Base-by-base conservation (phyloP, 106 monocot genomes). In the Alisma plantagoaquatica region DNA sequence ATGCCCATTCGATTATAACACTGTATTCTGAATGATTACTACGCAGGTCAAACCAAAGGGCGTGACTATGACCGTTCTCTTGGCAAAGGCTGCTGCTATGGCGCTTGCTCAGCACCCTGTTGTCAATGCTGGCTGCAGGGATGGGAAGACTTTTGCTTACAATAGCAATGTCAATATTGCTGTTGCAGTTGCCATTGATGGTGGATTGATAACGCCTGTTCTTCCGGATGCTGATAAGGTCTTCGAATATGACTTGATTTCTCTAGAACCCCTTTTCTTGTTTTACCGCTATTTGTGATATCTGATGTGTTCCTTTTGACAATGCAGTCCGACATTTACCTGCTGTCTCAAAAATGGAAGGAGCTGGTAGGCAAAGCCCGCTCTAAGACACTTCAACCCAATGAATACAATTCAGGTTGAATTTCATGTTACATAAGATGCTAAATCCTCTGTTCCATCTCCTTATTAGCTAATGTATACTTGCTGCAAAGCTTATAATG, bases 191-290 rank as follows among this genome's bases (percentile, higher is more conserved):
- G 89, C 98, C 1, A 85, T 98, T 52, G 98, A 98, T 75, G 89
- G 98, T 11, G 98, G 98, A 4, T 79, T 98, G 25, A 74, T 90
- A 46, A 98, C 98, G 15, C 98, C 98, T 55, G 98, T 98, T 77
- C 75, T 93, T 33, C 90, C 81, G 57, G 82, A 98, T 76, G 98
- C 89, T 20, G 98, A 98, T 69, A 98, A 98, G 82, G 98, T 90
- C 23, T 12, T 1, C 10, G 53, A 43, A 18, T 9, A 9, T 53
- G 1, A 38, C 14, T 38, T 38, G 14, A 38, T 14, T 31, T 30
- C 43, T 69, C 1, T 63, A 7, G 25, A 43, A 15, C 54, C 3
- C 28, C 23, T 30, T 16, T 22, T 41, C 3, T n/a, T 11, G 25
- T 70, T 12, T 56, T 11, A 7, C 17, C 11, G 11, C n/a, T 46